phyloP scores from a whole-genome alignment of 1,139 yeast species.

The Scheffersomyces titani region DNA sequence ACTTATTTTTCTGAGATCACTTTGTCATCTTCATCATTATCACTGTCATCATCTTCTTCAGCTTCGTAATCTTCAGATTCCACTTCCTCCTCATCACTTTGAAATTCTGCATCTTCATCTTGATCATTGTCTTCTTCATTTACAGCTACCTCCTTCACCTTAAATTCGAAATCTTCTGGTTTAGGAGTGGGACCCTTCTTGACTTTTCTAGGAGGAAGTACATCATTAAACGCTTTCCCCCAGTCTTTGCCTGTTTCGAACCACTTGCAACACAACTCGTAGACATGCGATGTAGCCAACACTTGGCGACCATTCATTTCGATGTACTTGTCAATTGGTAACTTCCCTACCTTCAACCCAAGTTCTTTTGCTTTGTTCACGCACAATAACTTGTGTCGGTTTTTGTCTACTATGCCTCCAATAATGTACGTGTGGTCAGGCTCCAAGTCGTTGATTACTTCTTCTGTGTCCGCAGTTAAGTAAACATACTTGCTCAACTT shows the following conservation, averaged over 20 bases:
- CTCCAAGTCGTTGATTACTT: conserved; percentile 59
- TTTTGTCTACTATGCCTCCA: conserved; percentile 97
- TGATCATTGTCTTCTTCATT: background rate
- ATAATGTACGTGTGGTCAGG: conserved; percentile 76
- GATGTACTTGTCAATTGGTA: conserved; percentile 87
- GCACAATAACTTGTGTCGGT: conserved; percentile 83
- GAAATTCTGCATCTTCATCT: background rate
- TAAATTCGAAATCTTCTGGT: background rate
- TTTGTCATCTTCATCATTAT: background rate
- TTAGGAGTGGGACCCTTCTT: conserved; percentile 9
- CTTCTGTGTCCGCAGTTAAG: conserved; percentile 85
- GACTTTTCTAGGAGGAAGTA: conserved; percentile 79
- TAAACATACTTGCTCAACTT: conserved; percentile 56
- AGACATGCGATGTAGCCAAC: conserved; percentile 91
- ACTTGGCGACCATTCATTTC: conserved; percentile 84
- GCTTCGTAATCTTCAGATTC: conserved; percentile 8
- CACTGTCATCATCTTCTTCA: conserved; percentile 5
- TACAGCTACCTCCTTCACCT: background rate
- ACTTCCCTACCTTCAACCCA: conserved; percentile 71
- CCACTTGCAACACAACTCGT: conserved; percentile 82
- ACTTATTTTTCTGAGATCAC: background rate
- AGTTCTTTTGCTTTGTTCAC: conserved; percentile 74
- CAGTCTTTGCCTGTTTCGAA: conserved; percentile 70
- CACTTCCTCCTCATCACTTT: conserved; percentile 32
- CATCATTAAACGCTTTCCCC: conserved; percentile 82